Evolutionary conservation across 768 basidiomycete genomes (phyloP), one percentile per base, ranked within the genome.

Genomic region (Trametes coccinea): DNA sequence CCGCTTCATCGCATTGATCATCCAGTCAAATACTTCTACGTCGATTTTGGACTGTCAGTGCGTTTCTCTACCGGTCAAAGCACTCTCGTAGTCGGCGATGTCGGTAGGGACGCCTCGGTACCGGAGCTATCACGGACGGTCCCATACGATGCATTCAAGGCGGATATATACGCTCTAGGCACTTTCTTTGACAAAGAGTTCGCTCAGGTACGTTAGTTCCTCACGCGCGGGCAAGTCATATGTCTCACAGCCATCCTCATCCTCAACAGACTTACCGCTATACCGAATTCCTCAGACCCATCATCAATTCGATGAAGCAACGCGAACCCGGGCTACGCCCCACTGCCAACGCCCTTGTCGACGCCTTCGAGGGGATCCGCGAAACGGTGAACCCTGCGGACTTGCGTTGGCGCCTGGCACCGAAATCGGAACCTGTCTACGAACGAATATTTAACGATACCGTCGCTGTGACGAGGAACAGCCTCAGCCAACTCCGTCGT

Each of bases 1-100:
- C 75, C 74, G 0, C 60, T 74, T 14, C 61, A 72, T 1, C 70
- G 77, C n/a, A 73, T 73, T n/a, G 70, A 73, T 30, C 62, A 73
- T 41, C 72, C 76, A 5, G 76, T 79, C 6, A 70, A 73, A 5
- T 68, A 71, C 50, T 67, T 52, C 63, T 64, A 63, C 56, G 66
- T 71, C 50, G 66, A 71, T 51, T 71, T 69, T 47, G 67, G 65
- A 0, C 47, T 67, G 0, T 67, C 66, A 0, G 52, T 60, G 56
- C 62, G 68, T 4, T 69, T 69, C 41, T 16, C 40, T 0, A 37
- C 22, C 3, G 62, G 67, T 64, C 56, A 51, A 17, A 33, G 58
- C 3, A 59, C 56, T 0, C 30, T 62, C 2, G 63, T 67, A 1
- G 11, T 63, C 2, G 72, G 71, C 0, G 34, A 41, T 17, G 40